Base-by-base conservation (phyloP, 73 alveolate species). In the Stentor coeruleus region DNA sequence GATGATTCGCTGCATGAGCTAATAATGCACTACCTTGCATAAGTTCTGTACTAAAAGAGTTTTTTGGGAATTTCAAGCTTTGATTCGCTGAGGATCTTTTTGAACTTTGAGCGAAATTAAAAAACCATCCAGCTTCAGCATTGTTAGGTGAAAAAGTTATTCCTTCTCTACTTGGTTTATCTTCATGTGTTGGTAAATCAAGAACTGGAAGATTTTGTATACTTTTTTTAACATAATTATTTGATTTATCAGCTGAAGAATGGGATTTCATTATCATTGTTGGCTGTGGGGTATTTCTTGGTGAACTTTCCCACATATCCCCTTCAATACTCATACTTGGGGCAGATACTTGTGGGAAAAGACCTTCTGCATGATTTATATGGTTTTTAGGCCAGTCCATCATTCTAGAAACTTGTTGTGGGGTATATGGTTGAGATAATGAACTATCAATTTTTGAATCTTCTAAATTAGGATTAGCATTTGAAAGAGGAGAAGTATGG, bases 261-360 rank as follows among this genome's bases (percentile, higher is more conserved):
- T 2, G 79, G 33, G 79, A 66, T 26, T 40, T 20, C 36, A 66
- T 20, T 28, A 20, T 20, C 79, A 20, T 20, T 49, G 66, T 49
- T 31, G 37, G 40, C 79, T 20, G n/a, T 0, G 79, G 37, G 33
- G 79, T 20, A 33, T 66, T 40, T 20, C n/a, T 26, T 37, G 79
- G 41, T 28, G 79, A 66, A n/a, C n/a, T n/a, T 14, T 66, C 79
- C 79, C 79, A 66, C 42, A 66, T 66, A 2, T 66, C 79, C 33
- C 37, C 40, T 1, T 66, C 79, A 2, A 66, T 66, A 2, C 79
- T 66, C 79, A 66, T 66, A 33, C 79, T 66, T 66, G 79, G 79
- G 11, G 79, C 79, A 28, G 79, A 66, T 20, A 66, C 79, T 31
- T 66, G 79, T 66, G 79, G 79, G 33, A 66, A 66, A 11, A 66